Conservation (phyloP, 192 early-diverging fungal genomes). For the Dispira parvispora region DNA sequence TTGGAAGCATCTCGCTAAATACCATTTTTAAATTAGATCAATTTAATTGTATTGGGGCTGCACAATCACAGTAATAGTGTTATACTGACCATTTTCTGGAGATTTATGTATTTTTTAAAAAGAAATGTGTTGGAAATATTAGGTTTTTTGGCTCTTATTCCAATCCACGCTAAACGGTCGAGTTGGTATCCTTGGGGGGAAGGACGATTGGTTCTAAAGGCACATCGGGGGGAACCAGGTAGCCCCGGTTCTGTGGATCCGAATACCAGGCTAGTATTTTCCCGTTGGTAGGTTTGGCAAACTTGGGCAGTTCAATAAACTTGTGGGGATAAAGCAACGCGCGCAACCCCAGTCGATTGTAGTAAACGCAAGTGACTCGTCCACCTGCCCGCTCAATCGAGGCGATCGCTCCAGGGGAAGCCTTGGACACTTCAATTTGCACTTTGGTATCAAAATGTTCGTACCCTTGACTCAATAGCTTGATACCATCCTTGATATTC, state of each 20-base stretch:
- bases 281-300: conserved; percentile 41
- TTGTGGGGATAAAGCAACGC: conserved; percentile 68
- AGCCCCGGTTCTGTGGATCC: conserved; percentile 53
- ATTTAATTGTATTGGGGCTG: no score
- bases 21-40: no score
- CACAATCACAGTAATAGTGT: no score
- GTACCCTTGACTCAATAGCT: conserved; percentile 63
- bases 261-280: conserved; percentile 45
- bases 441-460: conserved; percentile 57
- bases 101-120: no score
- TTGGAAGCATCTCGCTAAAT: no score
- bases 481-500: conserved; percentile 72
- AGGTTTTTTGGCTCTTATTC: no score
- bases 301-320: conserved; percentile 47
- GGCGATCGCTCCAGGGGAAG: conserved; percentile 58
- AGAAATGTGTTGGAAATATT: no score
- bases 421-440: conserved; percentile 72
- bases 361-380: conserved; percentile 62
- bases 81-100: no score
- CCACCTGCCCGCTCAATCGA: conserved; percentile 71
- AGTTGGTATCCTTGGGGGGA: background rate
- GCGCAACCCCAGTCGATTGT: conserved; percentile 52
- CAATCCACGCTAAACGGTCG: no score
- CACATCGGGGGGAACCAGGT: conserved; percentile 31
- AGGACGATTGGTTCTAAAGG: background rate